These are phyloP conservation scores for Camellia granthamiana DNA, from an alignment of 148 eudicot species.

Conservation along the genomic window DNA sequence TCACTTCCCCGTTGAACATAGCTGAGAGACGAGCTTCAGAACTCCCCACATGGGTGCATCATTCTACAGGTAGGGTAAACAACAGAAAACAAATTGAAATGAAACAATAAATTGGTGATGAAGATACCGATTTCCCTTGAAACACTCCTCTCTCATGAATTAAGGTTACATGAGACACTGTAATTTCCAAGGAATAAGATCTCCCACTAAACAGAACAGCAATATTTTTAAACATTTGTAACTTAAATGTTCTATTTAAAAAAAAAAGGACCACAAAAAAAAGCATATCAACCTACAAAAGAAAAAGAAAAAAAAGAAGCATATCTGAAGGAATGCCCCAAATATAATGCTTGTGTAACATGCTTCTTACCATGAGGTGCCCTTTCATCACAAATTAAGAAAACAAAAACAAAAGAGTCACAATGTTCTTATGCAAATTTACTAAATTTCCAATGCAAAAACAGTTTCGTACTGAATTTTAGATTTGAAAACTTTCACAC, in stretches of 20 bases:
- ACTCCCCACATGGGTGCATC: conserved; percentile 82
- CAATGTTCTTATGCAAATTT: background rate
- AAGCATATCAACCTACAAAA: background rate
- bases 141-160: background rate
- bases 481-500: background rate
- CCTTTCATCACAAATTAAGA: background rate
- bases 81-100: background rate
- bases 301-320: no score
- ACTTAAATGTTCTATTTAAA: background rate
- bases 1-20: conserved; percentile 40
- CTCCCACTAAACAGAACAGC: background rate
- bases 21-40: conserved; percentile 66
- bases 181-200: background rate
- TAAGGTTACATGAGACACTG: no score
- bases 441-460: no score
- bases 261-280: background rate
- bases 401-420: background rate
- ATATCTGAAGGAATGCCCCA: background rate
- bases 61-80: conserved; percentile 47
- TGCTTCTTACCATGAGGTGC: background rate
- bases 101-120: background rate
- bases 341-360: background rate
- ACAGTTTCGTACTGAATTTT: background rate
- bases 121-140: background rate
- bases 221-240: no score